Conservation (phyloP, 2,329 filamentous ascomycete genomes). For the Botryotinia narcissicola region DNA sequence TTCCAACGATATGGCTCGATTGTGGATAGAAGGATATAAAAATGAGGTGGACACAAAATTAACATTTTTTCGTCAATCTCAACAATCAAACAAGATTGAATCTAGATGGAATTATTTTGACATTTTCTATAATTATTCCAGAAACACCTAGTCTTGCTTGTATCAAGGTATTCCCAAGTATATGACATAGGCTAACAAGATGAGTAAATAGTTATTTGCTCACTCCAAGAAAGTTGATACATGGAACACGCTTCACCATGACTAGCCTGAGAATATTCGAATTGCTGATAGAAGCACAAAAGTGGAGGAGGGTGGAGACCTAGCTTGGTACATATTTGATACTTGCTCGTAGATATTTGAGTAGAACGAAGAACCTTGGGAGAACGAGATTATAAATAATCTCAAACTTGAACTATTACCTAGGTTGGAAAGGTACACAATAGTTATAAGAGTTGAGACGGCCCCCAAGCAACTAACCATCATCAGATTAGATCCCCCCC, state of each 20-base stretch:
- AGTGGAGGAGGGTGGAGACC: background rate
- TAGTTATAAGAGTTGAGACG: background rate
- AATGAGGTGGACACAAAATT: background rate
- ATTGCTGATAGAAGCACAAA: background rate
- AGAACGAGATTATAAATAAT: background rate
- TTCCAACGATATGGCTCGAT: background rate
- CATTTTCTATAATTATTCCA: slow-evolving; percentile 10
- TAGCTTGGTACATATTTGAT: background rate
- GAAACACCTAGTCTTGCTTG: background rate
- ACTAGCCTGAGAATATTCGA: background rate
- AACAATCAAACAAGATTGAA: slow-evolving; percentile 3
- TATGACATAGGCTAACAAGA: background rate
- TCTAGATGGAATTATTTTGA: slow-evolving; percentile 2
- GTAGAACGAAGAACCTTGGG: background rate
- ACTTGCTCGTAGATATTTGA: too few species aligned
- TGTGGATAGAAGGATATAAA: background rate
- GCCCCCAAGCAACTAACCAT: background rate
- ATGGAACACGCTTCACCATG: background rate
- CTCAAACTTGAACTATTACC: background rate
- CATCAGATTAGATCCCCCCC: slow-evolving; percentile 17
- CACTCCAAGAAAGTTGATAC: background rate
- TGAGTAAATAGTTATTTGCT: background rate
- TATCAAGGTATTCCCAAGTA: background rate
- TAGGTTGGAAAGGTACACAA: background rate
- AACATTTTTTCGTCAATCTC: slow-evolving; percentile 12